These are phyloP conservation scores for Marchantia paleacea DNA, from an alignment of 225 moss, liverwort and hornwort species.

Conservation along the genomic window DNA sequence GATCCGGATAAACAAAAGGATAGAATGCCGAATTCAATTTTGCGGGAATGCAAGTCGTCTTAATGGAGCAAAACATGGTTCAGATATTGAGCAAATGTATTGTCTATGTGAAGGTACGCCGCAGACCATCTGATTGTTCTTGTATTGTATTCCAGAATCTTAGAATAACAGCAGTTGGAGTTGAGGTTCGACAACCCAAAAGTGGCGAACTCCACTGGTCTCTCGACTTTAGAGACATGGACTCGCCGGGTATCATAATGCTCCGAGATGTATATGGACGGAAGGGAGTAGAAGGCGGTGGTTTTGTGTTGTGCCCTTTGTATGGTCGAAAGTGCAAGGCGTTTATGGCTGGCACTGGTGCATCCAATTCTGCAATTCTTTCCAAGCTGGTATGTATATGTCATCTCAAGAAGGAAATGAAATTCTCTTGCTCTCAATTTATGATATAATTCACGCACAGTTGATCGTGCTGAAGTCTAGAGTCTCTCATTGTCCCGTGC, in stretches of 20 bases:
- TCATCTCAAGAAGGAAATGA: not conserved
- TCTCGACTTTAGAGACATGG: conserved; percentile 87
- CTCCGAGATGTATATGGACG: conserved; percentile 76
- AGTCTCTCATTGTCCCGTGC: not conserved
- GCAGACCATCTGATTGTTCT: not conserved
- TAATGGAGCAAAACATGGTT: not conserved
- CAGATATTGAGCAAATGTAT: not conserved
- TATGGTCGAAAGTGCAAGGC: conserved; percentile 94
- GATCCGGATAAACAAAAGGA: not conserved
- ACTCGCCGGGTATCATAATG: conserved; percentile 77
- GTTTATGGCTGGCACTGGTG: conserved; percentile 68
- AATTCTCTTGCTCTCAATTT: no score
- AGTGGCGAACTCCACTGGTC: conserved; percentile 78
- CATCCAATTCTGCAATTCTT: conserved; percentile 73
- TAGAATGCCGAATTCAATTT: not conserved
- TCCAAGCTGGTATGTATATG: conserved; percentile 57
- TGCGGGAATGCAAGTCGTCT: not conserved
- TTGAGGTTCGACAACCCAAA: conserved; percentile 68
- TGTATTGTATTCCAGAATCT: conserved; percentile 44
- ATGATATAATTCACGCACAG: not conserved
- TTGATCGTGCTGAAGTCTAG: not conserved
- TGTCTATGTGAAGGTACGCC: not conserved
- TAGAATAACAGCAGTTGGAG: conserved; percentile 67
- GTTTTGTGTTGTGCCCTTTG: conserved; percentile 87
- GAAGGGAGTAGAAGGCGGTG: conserved; percentile 87